Conservation (phyloP, 2,329 filamentous ascomycete species). For the Aspergillus quadrilineatus region DNA sequence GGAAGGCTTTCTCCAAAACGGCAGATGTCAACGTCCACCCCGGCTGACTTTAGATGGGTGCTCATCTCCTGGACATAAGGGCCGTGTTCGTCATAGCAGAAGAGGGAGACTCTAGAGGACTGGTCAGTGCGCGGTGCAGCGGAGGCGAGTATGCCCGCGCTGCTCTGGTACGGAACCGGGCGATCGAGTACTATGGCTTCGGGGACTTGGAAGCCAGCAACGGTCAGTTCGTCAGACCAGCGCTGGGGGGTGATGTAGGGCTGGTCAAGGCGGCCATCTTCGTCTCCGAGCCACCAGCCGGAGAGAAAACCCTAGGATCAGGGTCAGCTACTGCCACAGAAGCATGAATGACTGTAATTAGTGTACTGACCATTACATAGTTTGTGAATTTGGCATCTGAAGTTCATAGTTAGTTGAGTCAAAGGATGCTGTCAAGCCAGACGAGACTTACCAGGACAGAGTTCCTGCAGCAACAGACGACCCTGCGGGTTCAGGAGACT, state of each 20-base stretch:
- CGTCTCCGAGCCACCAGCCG: background rate
- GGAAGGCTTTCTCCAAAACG: background rate
- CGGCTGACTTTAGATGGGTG: no score
- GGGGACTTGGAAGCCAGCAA: background rate
- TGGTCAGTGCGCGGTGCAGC: no score
- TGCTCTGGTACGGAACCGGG: background rate
- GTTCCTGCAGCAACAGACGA: slow-evolving; percentile 47
- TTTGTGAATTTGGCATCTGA: background rate
- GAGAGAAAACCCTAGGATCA: background rate
- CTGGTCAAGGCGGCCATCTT: background rate
- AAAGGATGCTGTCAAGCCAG: background rate
- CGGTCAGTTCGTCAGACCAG: background rate
- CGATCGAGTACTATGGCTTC: background rate
- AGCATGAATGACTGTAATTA: no score
- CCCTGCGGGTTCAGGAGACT: slow-evolving; percentile 42
- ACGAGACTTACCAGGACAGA: slow-evolving; percentile 19
- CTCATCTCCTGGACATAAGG: no score
- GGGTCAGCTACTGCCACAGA: no score
- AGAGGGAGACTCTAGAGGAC: no score
- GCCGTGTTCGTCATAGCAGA: no score
- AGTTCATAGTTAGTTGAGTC: background rate
- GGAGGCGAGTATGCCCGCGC: background rate
- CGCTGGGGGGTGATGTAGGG: background rate
- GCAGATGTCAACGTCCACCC: no score
- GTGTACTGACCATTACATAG: background rate